phyloP scores from a whole-genome alignment of 2,329 filamentous ascomycete species.

The Cercospora berteroae region DNA sequence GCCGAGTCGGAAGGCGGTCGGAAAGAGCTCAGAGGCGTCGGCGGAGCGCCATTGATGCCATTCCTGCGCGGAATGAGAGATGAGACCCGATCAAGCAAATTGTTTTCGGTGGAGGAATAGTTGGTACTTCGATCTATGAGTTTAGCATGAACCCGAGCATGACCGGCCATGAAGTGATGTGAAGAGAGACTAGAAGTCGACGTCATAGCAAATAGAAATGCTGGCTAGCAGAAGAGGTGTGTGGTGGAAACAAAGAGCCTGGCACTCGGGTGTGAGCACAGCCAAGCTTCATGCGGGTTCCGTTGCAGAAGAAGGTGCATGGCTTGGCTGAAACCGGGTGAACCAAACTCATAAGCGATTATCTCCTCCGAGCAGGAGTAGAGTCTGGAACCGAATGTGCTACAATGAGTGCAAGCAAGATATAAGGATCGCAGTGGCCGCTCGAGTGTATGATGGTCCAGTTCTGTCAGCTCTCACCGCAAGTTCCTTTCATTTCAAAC shows the following conservation, averaged over 20 bases:
- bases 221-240: not conserved
- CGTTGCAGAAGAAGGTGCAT: constrained; percentile 2
- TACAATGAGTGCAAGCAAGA: not conserved
- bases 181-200: not conserved
- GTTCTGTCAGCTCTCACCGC: not conserved
- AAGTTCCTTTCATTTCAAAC: not conserved
- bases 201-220: not conserved
- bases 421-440: not conserved
- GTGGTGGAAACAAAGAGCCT: not conserved
- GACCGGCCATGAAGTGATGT: not conserved
- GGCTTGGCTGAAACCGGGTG: constrained; percentile 6
- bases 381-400: not conserved
- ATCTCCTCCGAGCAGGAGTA: not conserved
- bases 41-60: constrained; percentile 2
- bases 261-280: not conserved
- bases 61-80: constrained; percentile 2
- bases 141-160: not conserved
- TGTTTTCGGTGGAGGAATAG: not conserved
- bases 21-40: constrained; percentile 1
- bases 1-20: not conserved
- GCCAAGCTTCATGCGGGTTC: constrained; percentile 3
- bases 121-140: no score
- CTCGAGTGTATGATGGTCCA: not conserved
- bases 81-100: not conserved
- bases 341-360: not conserved